These are phyloP conservation scores for Pharus latifolius DNA, from an alignment of 176 grass and related monocot species.

Conservation along the genomic window DNA sequence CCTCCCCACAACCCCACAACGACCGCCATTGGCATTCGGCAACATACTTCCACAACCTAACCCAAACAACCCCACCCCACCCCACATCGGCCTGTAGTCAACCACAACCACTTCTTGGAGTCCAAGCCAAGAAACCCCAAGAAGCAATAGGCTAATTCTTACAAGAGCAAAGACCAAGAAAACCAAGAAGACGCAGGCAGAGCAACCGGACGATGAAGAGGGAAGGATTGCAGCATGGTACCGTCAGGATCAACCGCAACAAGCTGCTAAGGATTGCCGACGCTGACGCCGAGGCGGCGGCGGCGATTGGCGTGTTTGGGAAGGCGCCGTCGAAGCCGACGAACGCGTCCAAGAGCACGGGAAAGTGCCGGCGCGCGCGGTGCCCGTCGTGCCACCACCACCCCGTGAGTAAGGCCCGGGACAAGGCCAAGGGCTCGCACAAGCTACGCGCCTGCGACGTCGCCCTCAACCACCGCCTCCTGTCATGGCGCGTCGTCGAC, in stretches of 20 bases:
- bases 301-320: background rate
- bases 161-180: background rate
- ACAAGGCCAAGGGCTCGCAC: slow-evolving; percentile 66
- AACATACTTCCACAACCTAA: slow-evolving; percentile 26
- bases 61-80: slow-evolving; percentile 24
- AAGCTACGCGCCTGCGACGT: slow-evolving; percentile 76
- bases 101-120: background rate
- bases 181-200: background rate
- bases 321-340: slow-evolving; percentile 24
- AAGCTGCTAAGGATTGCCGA: slow-evolving; percentile 14
- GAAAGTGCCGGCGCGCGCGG: slow-evolving; percentile 45
- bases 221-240: slow-evolving; percentile 72
- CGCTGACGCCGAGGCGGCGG: background rate
- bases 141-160: background rate
- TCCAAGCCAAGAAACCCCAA: slow-evolving; percentile 4
- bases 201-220: slow-evolving; percentile 48
- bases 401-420: slow-evolving; percentile 48
- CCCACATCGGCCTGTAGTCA: background rate
- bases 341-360: slow-evolving; percentile 36
- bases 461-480: slow-evolving; percentile 67
- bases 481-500: slow-evolving; percentile 58
- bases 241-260: slow-evolving; percentile 22
- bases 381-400: slow-evolving; percentile 57
- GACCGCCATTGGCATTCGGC: background rate
- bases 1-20: background rate